These are phyloP conservation scores for Cudoniella acicularis DNA, from an alignment of 495 filamentous ascomycete genomes.

Conservation along the genomic window DNA sequence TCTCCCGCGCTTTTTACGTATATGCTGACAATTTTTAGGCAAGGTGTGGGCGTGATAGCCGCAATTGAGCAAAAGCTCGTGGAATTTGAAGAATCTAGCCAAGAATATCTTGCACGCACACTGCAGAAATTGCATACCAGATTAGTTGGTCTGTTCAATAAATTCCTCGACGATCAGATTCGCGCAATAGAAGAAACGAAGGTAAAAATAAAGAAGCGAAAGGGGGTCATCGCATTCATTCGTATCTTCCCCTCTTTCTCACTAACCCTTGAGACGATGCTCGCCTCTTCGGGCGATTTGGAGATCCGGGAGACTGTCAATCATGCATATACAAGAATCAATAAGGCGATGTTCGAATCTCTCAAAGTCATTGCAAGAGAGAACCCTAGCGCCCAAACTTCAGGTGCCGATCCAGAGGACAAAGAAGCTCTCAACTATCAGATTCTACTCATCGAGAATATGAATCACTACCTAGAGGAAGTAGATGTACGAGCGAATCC, in stretches of 20 bases:
- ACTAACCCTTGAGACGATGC: conserved; percentile 76
- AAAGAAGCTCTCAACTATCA: conserved; percentile 96
- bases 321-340: conserved; percentile 81
- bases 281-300: conserved; percentile 41
- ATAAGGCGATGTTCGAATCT: conserved; percentile 95
- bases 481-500: conserved; percentile 70
- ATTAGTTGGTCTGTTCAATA: conserved; percentile 72
- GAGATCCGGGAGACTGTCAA: conserved; percentile 75
- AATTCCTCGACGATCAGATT: conserved; percentile 92
- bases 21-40: conserved; percentile 40
- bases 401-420: conserved; percentile 73
- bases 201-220: conserved; percentile 97
- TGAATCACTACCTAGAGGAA: conserved; percentile 95
- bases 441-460: conserved; percentile 95
- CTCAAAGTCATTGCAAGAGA: conserved; percentile 95
- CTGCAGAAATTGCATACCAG: conserved; percentile 76
- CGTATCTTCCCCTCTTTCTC: conserved; percentile 87
- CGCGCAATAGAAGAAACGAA: conserved; percentile 98
- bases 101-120: conserved; percentile 80
- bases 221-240: conserved; percentile 92
- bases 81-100: conserved; percentile 79
- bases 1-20: conserved; percentile 12
- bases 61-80: conserved; percentile 73
- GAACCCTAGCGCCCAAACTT: conserved; percentile 61
- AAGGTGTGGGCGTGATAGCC: conserved; percentile 84